Base-by-base conservation (phyloP, 805 yeast species). In the Wickerhamomyces kurtzmanii region DNA sequence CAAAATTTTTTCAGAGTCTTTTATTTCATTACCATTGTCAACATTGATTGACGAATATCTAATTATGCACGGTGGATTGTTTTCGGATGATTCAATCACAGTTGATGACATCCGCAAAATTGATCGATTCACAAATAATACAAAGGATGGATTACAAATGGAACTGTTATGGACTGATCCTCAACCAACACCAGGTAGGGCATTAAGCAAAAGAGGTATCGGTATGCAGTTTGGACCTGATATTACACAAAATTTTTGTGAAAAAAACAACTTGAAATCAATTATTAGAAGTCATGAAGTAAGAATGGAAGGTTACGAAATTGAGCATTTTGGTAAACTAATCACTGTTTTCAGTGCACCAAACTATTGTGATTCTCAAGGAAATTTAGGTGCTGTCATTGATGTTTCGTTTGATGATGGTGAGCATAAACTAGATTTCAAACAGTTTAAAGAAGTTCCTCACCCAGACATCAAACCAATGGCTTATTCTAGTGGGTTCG, bases 281-380 rank as follows among this genome's bases (percentile, higher is more conserved):
- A 71, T 91, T 22, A 79, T 91, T 43, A 68, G 99, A 45, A 85
- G 96, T 3, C 99, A 91, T 49, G 98, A 91, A 56, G 95, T 89
- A 6, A 68, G 97, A 49, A 79, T 81, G 81, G 78, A 68, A 5
- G 99, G 99, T 26, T 85, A 79, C 33, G 85, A 84, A 39, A 65
- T 65, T 25, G 96, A 89, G 49, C 99, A 91, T 47, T 67, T 80
- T 33, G 94, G 93, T 9, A 67, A 75, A 39, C 68, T 91, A 28
- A 72, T 86, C 29, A 91, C 99, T 1, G 94, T 91, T n/a, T 91
- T 91, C 54, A 78, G 93, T 53, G 99, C 99, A 1, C 99, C 99
- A 20, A 89, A 91, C 53, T 89, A 89, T 55, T 89, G 97, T 59
- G 99, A 91, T 51, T 62, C 78, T 11, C 86, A 84, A 31, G 94